phyloP scores from a whole-genome alignment of 1,284 basidiomycete species.

The Bondarzewia mesenterica region DNA sequence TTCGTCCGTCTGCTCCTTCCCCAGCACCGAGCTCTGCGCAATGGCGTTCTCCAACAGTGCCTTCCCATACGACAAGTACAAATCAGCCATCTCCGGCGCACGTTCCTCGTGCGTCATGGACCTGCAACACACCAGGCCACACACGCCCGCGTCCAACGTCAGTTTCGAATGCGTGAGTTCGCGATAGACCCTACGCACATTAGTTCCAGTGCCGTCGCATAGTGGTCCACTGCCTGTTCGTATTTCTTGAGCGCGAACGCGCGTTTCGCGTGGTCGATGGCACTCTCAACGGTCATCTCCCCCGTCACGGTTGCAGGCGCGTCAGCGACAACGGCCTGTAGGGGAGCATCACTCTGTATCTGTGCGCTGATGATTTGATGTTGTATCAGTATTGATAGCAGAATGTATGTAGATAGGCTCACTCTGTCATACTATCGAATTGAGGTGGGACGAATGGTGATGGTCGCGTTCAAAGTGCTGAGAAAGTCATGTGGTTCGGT shows the following conservation, averaged over 20 bases:
- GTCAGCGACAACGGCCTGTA: background rate
- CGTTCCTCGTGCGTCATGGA: constrained; percentile 67
- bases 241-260: constrained; percentile 84
- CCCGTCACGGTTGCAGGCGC: background rate
- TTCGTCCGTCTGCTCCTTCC: constrained; percentile 66
- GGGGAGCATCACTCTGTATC: background rate
- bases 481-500: background rate
- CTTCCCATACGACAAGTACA: constrained; percentile 82
- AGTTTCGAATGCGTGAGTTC: background rate
- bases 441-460: background rate
- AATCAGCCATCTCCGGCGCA: constrained; percentile 70
- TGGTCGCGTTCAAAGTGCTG: background rate
- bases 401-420: background rate
- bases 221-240: constrained; percentile 79
- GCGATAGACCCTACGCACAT: constrained; percentile 44
- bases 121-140: constrained; percentile 30
- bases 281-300: constrained; percentile 38
- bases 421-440: background rate
- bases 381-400: too few relatives aligned
- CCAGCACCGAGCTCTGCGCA: constrained; percentile 71
- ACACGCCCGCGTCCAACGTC: constrained; percentile 1
- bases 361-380: too few relatives aligned
- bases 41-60: constrained; percentile 86
- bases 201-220: constrained; percentile 77
- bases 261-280: constrained; percentile 71